Base-by-base conservation (phyloP, 305 asterid species). In the Solanum hybrid region DNA sequence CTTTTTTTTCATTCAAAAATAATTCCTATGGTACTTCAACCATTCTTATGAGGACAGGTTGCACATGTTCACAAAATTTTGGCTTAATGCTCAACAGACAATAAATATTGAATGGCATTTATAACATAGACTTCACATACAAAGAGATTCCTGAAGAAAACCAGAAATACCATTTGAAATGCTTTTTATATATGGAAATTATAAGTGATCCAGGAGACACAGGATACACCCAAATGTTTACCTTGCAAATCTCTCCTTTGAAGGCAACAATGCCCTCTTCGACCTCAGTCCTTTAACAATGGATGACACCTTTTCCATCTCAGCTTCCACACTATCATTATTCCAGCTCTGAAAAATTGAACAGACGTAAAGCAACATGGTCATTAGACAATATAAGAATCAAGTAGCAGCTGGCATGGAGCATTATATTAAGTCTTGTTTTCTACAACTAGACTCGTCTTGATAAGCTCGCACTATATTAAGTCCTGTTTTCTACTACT, bases 161-260 rank as follows among this genome's bases (percentile, higher is more conserved):
- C 16, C 71, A 61, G 71, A 18, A 84, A 83, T 46, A 36, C 8
- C 87, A 46, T 28, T 84, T 84, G 22, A 84, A 84, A 51, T 84
- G 42, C 29, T 51, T 22, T 84, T 51, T 46, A 11, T 84, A 5
- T 20, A 22, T 78, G 31, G 39, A 84, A 83, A 51, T 51, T 13
- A 51, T 84, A 51, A 84, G 75, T 84, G 42, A 51, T 22, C 42
- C 71, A 61, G 71, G 71, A 61, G 26, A 61, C 71, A 51, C 40
- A 51, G 28, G 87, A 84, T 42, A 46, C 3, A 4, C 33, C 29
- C 11, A 22, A 89, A 31, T 1, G 46, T 86, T 84, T 92, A 96
- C 99, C 97, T 95, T 90, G 93, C 95, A 91, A 90, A 92, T 86
- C 97, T 95, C 93, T 96, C 99, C 89, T 94, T 92, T 34, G 98